Evolutionary conservation across 176 grass and related monocot species (phyloP), one percentile per base, ranked within the genome.

Genomic region (Hyparrhenia diplandra): DNA sequence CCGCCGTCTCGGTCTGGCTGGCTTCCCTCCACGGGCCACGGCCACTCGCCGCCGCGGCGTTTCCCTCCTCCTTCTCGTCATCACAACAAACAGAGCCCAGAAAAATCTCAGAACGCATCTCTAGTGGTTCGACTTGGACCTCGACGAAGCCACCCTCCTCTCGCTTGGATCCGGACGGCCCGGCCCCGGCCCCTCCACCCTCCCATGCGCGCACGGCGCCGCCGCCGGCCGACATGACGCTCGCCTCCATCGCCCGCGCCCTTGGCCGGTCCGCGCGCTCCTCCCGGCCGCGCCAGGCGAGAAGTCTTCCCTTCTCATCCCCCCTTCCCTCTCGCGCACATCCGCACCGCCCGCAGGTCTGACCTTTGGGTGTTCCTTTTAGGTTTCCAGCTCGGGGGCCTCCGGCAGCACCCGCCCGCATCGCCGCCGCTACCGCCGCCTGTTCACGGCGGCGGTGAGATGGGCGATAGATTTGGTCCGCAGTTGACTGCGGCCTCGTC

Each of bases 171-270:
- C 83, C 85, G 69, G 73, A 51, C 71, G 74, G 39, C 39, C 29
- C 55, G 27, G 24, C 37, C 51, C 28, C 54, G 32, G 13, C 36
- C 11, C 64, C 18, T 3, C 58, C 46, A 10, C 78, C 58, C 17
- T 42, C 49, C 76, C 82, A 71, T 58, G 32, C 83, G 85, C 78
- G 43, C 73, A 55, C 63, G 83, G 55, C 77, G 71, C 70, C 21
- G 45, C 64, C 64, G 31, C 68, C 82, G 35, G 45, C 64, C 46
- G 17, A 81, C 60, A 96, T 99, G 97, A 91, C 64, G 82, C 74
- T 96, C 73, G 74, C 93, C 80, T 65, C 89, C 51, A 68, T 95
- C 73, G 90, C 82, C 29, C 96, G 96, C 82, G 87, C 84, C 35
- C 76, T 91, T 80, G 47, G 67, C 66, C 92, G 90, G 82, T 99